Conservation (phyloP, 139 green algal genomes). For the Pseudopediastrum boryanum region DNA sequence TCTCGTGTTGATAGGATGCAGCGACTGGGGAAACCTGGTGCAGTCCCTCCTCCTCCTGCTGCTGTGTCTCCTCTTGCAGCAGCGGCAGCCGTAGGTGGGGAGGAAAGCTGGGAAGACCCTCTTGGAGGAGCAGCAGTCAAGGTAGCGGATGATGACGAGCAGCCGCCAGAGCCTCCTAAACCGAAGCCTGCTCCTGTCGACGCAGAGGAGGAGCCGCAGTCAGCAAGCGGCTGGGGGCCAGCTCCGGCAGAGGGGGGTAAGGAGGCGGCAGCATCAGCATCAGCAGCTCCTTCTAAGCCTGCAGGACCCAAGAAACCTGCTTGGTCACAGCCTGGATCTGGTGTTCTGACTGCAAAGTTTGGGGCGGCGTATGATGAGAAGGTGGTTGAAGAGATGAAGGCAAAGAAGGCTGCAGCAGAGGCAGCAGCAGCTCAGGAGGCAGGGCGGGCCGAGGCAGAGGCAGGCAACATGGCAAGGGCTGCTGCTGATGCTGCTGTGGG, state of each 20-base stretch:
- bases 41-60: too few species aligned
- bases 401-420: conserved; percentile 23
- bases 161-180: background rate
- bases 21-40: too few species aligned
- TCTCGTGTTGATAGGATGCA: background rate
- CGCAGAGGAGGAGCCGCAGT: background rate
- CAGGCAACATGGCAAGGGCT: background rate
- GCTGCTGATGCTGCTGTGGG: background rate
- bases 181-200: background rate
- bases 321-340: conserved; percentile 30
- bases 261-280: background rate
- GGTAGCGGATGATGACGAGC: background rate
- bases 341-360: conserved; percentile 33
- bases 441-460: conserved; percentile 8
- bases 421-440: conserved; percentile 33
- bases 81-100: too few species aligned
- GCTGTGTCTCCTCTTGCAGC: too few species aligned
- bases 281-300: conserved; percentile 2
- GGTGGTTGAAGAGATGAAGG: conserved; percentile 19
- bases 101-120: too few species aligned
- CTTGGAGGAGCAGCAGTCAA: conserved; percentile 22
- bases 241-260: background rate
- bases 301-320: conserved; percentile 12
- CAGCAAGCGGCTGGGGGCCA: background rate
- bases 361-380: conserved; percentile 27